A percentile compares a stretch with the other conserved stretches of the same genome.
Evolutionary conservation across 805 yeast genomes (phyloP).

Genomic region (Ascoidea asiatica): DNA sequence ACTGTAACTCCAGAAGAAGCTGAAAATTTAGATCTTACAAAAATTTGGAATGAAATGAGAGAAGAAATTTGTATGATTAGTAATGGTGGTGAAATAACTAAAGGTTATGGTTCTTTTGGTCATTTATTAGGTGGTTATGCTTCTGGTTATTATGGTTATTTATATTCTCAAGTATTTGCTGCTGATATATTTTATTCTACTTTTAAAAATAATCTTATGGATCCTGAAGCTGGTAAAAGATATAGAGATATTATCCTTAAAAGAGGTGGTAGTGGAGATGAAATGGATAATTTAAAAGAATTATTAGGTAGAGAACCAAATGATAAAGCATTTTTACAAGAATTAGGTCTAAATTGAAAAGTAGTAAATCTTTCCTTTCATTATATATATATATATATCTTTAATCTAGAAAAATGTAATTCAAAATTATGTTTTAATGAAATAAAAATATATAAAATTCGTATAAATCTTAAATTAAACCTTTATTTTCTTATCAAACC

Average conservation of each 20-base stretch:
- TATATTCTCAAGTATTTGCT: conserved; percentile 80
- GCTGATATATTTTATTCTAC: conserved; percentile 66
- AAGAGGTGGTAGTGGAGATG: conserved; percentile 66
- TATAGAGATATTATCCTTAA: conserved; percentile 60
- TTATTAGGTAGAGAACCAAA: conserved; percentile 68
- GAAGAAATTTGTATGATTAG: conserved; percentile 46
- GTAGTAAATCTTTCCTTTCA: no score
- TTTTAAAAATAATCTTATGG: conserved; percentile 58
- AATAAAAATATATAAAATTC: no score
- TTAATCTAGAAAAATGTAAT: no score
- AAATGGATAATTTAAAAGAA: conserved; percentile 46
- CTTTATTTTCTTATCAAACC: no score
- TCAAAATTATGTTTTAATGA: no score
- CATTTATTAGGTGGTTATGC: conserved; percentile 81
- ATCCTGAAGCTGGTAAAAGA: conserved; percentile 41
- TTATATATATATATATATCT: no score
- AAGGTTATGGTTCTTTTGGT: conserved; percentile 66
- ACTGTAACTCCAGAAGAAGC: conserved; percentile 27
- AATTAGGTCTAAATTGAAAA: no score
- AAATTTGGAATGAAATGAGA: conserved; percentile 51
- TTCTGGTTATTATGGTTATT: conserved; percentile 75
- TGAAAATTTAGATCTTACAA: conserved; percentile 30
- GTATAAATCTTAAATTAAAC: no score
- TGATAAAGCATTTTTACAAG: conserved; percentile 58
- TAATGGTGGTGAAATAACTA: conserved; percentile 39